A percentile compares a stretch with the other conserved stretches of the same genome.
These are phyloP conservation scores for Ailanthus altissimus DNA, from an alignment of 345 rosid genomes.

Conservation along the genomic window DNA sequence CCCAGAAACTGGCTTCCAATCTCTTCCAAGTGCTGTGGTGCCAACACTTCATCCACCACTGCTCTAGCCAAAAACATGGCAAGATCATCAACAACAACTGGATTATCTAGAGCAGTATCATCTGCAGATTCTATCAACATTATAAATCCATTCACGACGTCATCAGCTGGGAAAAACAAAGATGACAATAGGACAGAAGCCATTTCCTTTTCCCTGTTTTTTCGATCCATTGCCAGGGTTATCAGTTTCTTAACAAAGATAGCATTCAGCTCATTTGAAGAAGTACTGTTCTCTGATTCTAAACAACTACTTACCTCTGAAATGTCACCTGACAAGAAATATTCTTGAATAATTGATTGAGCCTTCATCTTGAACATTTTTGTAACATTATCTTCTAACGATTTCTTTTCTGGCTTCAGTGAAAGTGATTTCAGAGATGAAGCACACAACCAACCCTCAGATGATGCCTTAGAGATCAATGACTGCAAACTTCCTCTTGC, in stretches of 20 bases:
- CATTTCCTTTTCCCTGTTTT: conserved; percentile 91
- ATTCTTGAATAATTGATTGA: conserved; percentile 68
- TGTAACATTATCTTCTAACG: conserved; percentile 42
- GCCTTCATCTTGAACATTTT: conserved; percentile 59
- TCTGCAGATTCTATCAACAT: conserved; percentile 80
- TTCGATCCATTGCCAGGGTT: conserved; percentile 82
- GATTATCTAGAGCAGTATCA: conserved; percentile 80
- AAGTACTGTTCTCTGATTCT: conserved; percentile 49
- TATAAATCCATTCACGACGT: conserved; percentile 59
- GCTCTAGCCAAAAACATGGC: conserved; percentile 83
- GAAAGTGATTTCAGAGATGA: conserved; percentile 68
- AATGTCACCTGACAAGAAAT: conserved; percentile 69
- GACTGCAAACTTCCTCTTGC: conserved; percentile 55
- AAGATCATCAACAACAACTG: conserved; percentile 79
- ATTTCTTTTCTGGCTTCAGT: conserved; percentile 32
- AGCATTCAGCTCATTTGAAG: conserved; percentile 54
- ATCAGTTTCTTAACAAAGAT: conserved; percentile 72
- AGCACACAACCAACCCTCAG: conserved; percentile 86
- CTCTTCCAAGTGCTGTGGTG: conserved; percentile 78
- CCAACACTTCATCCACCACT: conserved; percentile 80
- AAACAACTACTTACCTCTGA: conserved; percentile 64
- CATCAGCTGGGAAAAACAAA: conserved; percentile 67
- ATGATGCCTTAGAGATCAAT: conserved; percentile 75
- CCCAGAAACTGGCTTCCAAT: conserved; percentile 50
- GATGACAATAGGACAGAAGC: conserved; percentile 78